Percentiles rank a stretch among this genome's conserved stretches.
These are phyloP conservation scores for Tricholoma flavovirens DNA, from an alignment of 768 basidiomycete genomes.

Conservation along the genomic window DNA sequence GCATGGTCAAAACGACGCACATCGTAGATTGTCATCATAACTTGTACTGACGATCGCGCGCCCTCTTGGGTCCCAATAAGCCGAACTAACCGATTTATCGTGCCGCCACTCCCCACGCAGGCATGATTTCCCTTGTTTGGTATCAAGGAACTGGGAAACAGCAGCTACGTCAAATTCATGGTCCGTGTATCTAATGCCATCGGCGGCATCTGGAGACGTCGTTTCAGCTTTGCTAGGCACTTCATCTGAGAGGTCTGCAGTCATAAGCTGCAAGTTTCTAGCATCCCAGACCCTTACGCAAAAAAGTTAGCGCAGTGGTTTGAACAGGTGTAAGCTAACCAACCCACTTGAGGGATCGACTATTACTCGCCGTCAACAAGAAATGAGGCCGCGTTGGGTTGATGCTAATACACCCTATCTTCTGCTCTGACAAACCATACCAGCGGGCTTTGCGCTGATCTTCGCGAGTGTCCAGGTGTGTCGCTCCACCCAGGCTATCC, in stretches of 20 bases:
- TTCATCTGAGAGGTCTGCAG: slow-evolving; percentile 26
- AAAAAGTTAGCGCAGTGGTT: neutral
- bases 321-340: slow-evolving; percentile 11
- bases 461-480: slow-evolving; percentile 73
- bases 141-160: slow-evolving; percentile 44
- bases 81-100: slow-evolving; percentile 74
- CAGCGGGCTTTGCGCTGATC: slow-evolving; percentile 47
- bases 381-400: slow-evolving; percentile 66
- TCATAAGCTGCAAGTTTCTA: slow-evolving; percentile 52
- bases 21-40: slow-evolving; percentile 71
- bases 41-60: slow-evolving; percentile 77
- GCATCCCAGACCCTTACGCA: slow-evolving; percentile 70
- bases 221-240: slow-evolving; percentile 21
- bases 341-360: slow-evolving; percentile 59
- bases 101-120: slow-evolving; percentile 66
- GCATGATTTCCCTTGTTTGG: slow-evolving; percentile 46
- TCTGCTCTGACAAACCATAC: slow-evolving; percentile 63
- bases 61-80: slow-evolving; percentile 82
- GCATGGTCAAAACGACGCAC: slow-evolving; percentile 37
- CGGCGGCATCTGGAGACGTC: slow-evolving; percentile 20
- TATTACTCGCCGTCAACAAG: slow-evolving; percentile 74
- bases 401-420: slow-evolving; percentile 75
- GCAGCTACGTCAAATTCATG: slow-evolving; percentile 33
- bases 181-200: neutral
- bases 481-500: slow-evolving; percentile 63